Percentiles rank a stretch among this genome's conserved stretches.
Conservation (phyloP, 805 yeast genomes). For the Candida coleopterorum region DNA sequence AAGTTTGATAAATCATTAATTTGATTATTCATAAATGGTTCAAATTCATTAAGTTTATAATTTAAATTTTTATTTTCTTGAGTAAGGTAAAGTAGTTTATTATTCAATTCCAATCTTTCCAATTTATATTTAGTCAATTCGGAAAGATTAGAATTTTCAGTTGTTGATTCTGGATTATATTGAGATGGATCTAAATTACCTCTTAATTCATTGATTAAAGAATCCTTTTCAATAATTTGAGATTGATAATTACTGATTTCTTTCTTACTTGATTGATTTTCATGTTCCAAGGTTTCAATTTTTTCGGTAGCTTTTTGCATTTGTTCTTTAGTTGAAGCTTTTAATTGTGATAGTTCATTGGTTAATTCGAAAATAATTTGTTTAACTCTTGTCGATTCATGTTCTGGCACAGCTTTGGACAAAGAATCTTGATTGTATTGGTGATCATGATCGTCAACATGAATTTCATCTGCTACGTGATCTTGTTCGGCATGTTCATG, state of each 20-base stretch:
- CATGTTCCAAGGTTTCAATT: constrained; percentile 44
- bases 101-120: constrained; percentile 39
- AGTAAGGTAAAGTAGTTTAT: constrained; percentile 40
- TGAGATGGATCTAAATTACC: constrained; percentile 12
- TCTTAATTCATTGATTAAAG: constrained; percentile 27
- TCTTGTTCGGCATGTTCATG: not conserved
- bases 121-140: constrained; percentile 38
- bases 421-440: too few relatives aligned
- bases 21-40: constrained; percentile 50
- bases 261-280: constrained; percentile 15
- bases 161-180: constrained; percentile 21
- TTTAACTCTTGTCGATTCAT: constrained; percentile 25
- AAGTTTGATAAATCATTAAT: constrained; percentile 48
- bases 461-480: too few relatives aligned
- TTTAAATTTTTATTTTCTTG: constrained; percentile 42
- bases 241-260: constrained; percentile 4
- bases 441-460: too few relatives aligned
- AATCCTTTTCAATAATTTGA: constrained; percentile 27
- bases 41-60: constrained; percentile 41
- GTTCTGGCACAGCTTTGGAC: too few relatives aligned
- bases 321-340: constrained; percentile 36
- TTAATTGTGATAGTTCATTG: constrained; percentile 28
- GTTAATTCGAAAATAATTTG: constrained; percentile 28
- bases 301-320: constrained; percentile 55
- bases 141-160: constrained; percentile 19